Percentiles rank a stretch among this genome's conserved stretches.
Conservation (phyloP, 306 rosid species). For the Ochetophila trinervis region DNA sequence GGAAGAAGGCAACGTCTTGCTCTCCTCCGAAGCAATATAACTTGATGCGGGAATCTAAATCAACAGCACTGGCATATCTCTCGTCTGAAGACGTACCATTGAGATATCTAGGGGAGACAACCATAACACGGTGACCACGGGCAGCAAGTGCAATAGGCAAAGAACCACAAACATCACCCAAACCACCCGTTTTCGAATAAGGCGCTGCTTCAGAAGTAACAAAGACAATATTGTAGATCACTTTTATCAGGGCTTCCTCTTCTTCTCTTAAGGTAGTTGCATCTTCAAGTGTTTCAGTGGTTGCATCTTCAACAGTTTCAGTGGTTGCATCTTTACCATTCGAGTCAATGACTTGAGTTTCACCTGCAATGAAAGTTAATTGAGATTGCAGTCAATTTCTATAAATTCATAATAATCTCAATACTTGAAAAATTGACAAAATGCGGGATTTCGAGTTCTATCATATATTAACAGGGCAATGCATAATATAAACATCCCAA, state of each 20-base stretch:
- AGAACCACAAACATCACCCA: slow-evolving; percentile 95
- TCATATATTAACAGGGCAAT: neutral
- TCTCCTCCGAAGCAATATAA: slow-evolving; percentile 55
- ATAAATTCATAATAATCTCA: neutral
- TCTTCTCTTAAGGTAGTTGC: slow-evolving; percentile 27
- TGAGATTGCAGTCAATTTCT: slow-evolving; percentile 9
- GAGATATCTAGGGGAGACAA: slow-evolving; percentile 70
- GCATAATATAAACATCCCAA: no score
- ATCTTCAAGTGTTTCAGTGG: slow-evolving; percentile 12
- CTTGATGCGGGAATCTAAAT: slow-evolving; percentile 28
- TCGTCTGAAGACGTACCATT: slow-evolving; percentile 53
- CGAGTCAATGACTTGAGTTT: slow-evolving; percentile 10
- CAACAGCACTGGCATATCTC: slow-evolving; percentile 44
- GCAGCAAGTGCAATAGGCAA: slow-evolving; percentile 72
- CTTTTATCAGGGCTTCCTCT: slow-evolving; percentile 30
- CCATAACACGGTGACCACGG: slow-evolving; percentile 92
- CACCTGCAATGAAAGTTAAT: slow-evolving; percentile 26
- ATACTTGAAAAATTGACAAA: no score
- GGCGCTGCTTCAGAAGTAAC: slow-evolving; percentile 87
- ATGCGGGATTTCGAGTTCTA: slow-evolving; percentile 6
- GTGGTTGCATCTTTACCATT: slow-evolving; percentile 14
- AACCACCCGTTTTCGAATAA: slow-evolving; percentile 86
- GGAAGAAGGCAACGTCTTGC: slow-evolving; percentile 75
- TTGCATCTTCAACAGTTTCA: slow-evolving; percentile 16
- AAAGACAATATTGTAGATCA: slow-evolving; percentile 47